Percentiles rank a stretch among this genome's conserved stretches.
These are phyloP conservation scores for Astrothelium macrocarpum DNA, from an alignment of 495 filamentous ascomycete genomes.

Conservation along the genomic window DNA sequence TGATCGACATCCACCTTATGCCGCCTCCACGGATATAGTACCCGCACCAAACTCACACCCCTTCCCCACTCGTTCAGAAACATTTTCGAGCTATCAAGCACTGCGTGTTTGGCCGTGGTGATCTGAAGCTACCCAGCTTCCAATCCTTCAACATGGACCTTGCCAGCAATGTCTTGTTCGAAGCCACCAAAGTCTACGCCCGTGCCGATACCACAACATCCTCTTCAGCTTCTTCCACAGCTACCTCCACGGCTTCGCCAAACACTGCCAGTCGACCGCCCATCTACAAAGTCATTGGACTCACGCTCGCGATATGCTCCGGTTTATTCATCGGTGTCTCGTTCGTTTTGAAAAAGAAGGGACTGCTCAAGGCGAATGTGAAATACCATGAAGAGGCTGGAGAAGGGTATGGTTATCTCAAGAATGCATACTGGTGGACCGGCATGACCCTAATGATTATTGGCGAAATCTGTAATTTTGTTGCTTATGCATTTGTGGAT, in stretches of 20 bases:
- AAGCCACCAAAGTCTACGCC: slow-evolving; percentile 41
- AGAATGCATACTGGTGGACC: slow-evolving; percentile 90
- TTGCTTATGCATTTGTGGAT: slow-evolving; percentile 93
- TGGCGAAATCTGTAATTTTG: slow-evolving; percentile 95
- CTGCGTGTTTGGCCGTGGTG: neutral
- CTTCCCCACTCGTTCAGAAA: neutral
- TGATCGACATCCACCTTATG: neutral
- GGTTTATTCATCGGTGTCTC: slow-evolving; percentile 91
- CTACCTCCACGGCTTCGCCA: slow-evolving; percentile 22
- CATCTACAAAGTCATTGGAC: slow-evolving; percentile 78
- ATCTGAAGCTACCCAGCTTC: neutral
- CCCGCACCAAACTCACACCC: neutral
- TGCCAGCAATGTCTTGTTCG: slow-evolving; percentile 31
- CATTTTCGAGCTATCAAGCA: neutral
- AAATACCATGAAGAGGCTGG: slow-evolving; percentile 96
- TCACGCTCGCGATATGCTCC: slow-evolving; percentile 76
- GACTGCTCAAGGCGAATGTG: slow-evolving; percentile 80
- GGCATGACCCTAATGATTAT: slow-evolving; percentile 98
- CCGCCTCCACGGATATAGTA: neutral
- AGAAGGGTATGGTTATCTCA: slow-evolving; percentile 95
- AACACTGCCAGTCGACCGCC: slow-evolving; percentile 37
- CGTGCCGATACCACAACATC: slow-evolving; percentile 28
- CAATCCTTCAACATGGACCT: slow-evolving; percentile 39
- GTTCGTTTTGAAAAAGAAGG: slow-evolving; percentile 92
- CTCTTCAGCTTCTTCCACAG: slow-evolving; percentile 15